phyloP scores from a whole-genome alignment of 148 eudicot genomes.

The Euryodendron excelsum region DNA sequence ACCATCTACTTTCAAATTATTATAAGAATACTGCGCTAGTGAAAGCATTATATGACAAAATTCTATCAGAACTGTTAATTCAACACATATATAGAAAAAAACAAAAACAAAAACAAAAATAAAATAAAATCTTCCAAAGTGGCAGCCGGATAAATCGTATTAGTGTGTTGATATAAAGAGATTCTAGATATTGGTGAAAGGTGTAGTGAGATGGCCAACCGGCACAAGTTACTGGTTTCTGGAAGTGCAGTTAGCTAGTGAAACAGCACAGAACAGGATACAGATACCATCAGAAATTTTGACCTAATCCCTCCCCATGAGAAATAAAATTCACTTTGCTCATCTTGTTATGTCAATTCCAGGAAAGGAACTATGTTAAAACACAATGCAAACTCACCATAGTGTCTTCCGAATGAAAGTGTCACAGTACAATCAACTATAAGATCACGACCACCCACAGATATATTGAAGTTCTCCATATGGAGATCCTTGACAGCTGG shows the following conservation, averaged over 20 bases:
- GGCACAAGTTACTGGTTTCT: not conserved
- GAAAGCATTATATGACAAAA: not conserved
- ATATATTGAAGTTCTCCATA: slow-evolving; percentile 84
- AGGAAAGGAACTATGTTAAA: not conserved
- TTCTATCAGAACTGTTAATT: not conserved
- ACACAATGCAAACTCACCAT: slow-evolving; percentile 53
- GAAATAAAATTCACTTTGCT: not conserved
- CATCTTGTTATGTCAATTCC: not conserved
- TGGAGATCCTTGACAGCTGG: slow-evolving; percentile 80
- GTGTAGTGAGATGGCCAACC: not conserved
- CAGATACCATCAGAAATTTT: not conserved
- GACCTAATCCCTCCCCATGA: not conserved
- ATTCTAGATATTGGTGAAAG: not conserved
- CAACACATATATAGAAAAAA: not conserved
- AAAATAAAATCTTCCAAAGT: too few relatives aligned
- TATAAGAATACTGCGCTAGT: not conserved
- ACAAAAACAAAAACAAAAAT: too few relatives aligned
- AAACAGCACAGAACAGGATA: not conserved
- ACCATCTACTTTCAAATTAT: not conserved
- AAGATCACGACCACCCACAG: slow-evolving; percentile 98
- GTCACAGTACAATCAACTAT: slow-evolving; percentile 81
- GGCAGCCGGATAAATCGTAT: not conserved
- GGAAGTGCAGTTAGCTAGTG: not conserved
- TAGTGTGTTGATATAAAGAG: not conserved
- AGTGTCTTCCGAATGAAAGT: slow-evolving; percentile 90